These are phyloP conservation scores for Casuarina glauca DNA, from an alignment of 306 rosid genomes.

Conservation along the genomic window DNA sequence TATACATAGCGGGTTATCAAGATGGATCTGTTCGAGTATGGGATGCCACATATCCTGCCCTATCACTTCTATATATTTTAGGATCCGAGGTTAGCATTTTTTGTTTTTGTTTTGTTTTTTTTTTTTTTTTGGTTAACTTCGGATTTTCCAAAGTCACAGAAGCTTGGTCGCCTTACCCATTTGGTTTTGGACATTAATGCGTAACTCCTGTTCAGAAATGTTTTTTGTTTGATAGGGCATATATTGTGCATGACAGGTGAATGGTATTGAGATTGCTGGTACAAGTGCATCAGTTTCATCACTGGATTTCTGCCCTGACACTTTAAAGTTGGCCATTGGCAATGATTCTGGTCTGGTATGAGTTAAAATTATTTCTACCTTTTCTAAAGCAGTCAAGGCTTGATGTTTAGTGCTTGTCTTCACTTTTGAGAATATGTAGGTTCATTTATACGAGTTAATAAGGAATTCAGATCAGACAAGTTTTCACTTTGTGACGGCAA, in stretches of 20 bases:
- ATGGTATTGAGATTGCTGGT: constrained; percentile 35
- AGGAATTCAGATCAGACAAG: constrained; percentile 40
- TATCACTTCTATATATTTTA: constrained; percentile 49
- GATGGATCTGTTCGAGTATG: constrained; percentile 85
- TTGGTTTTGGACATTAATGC: constrained; percentile 8
- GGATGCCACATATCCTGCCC: constrained; percentile 79
- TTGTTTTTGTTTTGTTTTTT: constrained; percentile 1
- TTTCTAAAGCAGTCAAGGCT: constrained; percentile 22
- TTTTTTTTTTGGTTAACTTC: constrained; percentile 2
- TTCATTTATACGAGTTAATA: constrained; percentile 60
- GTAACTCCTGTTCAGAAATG: constrained; percentile 17
- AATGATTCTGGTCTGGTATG: constrained; percentile 72
- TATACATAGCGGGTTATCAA: constrained; percentile 80
- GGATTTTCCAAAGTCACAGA: constrained; percentile 10
- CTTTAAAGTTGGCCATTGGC: constrained; percentile 62
- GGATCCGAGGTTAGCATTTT: constrained; percentile 58
- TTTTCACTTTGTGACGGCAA: constrained; percentile 57
- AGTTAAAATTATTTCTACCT: constrained; percentile 11
- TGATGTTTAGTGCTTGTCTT: constrained; percentile 30
- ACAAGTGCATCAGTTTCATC: constrained; percentile 62
- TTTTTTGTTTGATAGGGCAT: constrained; percentile 22
- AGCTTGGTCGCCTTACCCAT: constrained; percentile 11
- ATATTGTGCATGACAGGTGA: constrained; percentile 54
- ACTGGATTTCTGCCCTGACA: constrained; percentile 64
- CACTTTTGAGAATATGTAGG: constrained; percentile 51